Base-by-base conservation (phyloP, 345 rosid genomes). In the Camelina laxa region DNA sequence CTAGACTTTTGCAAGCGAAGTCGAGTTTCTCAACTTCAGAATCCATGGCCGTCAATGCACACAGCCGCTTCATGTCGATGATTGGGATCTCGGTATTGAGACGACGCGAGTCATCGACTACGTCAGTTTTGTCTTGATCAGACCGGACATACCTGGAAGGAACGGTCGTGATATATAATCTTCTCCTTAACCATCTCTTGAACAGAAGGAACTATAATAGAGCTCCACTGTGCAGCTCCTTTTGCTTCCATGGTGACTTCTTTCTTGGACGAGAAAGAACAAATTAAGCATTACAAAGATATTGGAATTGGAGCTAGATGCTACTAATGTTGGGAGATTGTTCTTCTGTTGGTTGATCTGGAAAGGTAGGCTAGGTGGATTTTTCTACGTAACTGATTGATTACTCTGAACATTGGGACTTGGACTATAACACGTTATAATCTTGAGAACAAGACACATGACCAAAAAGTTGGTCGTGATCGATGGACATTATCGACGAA, bases 1-100 rank as follows among this genome's bases (percentile, higher is more conserved):
- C 90, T 87, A n/a, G 88, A 84, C 2, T 84, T 76, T 72, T 83
- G 76, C 92, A 87, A 38, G 94, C 88, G 14, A 20, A 58, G 55
- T 87, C 85, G 55, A 86, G 84, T 20, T 79, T 81, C 11, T 71
- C 60, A 30, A 80, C 31, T 60, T 77, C 80, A 19, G 71, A 50
- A 9, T 69, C 62, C 24, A 41, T 5, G 48, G 38, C 11, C 13
- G 31, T 45, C 0, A 24, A 50, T 39, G 74, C 67, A 53, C 68
- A 60, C 45, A 72, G 38, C 12, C 33, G 27, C 4, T 72, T 60
- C 65, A 73, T 47, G 50, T 78, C 78, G 22, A 78, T 44, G 36
- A 67, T 19, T 31, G 77, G 81, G 56, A 78, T 71, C 9, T 71
- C 44, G 16, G 17, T 22, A 22, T 10, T 21, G 1, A 2, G 20